Percentiles rank a stretch among this genome's conserved stretches.
These are phyloP conservation scores for Papilionanthe hybrid DNA, from an alignment of 116 monocot genomes.

Conservation along the genomic window DNA sequence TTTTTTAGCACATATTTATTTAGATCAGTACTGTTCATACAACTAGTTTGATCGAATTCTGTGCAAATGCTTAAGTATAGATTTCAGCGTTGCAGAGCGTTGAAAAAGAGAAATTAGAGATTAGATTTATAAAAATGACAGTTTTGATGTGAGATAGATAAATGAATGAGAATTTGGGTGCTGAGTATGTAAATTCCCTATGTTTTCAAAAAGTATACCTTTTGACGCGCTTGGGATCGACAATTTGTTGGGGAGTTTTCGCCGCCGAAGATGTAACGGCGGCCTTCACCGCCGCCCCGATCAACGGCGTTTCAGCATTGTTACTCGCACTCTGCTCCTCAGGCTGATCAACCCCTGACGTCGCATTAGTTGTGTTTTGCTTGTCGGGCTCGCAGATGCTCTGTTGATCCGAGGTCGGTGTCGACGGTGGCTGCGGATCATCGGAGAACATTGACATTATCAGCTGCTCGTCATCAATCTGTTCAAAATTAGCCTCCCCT, in stretches of 20 bases:
- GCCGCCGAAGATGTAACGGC: background rate
- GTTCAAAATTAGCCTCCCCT: slow-evolving; percentile 35
- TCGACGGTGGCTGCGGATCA: slow-evolving; percentile 9
- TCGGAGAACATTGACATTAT: slow-evolving; percentile 64
- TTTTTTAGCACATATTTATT: no score
- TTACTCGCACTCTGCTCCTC: slow-evolving; percentile 43
- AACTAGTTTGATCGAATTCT: no score
- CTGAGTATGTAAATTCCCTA: no score
- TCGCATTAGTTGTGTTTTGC: background rate
- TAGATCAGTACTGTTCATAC: no score
- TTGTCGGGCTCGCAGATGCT: slow-evolving; percentile 27
- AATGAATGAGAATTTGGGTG: no score
- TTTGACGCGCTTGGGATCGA: slow-evolving; percentile 79
- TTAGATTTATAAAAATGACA: no score
- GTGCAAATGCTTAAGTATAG: no score
- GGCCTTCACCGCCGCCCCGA: background rate
- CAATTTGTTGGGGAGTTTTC: background rate
- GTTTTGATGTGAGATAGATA: no score
- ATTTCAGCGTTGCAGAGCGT: no score
- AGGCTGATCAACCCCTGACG: slow-evolving; percentile 6
- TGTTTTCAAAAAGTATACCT: slow-evolving; percentile 27
- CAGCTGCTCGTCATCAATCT: slow-evolving; percentile 67
- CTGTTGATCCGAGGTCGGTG: slow-evolving; percentile 27
- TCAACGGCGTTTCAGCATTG: background rate
- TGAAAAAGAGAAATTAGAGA: no score